Evolutionary conservation across 345 rosid species (phyloP), one percentile per base, ranked within the genome.

Genomic region (Anastatica hierochuntica): DNA sequence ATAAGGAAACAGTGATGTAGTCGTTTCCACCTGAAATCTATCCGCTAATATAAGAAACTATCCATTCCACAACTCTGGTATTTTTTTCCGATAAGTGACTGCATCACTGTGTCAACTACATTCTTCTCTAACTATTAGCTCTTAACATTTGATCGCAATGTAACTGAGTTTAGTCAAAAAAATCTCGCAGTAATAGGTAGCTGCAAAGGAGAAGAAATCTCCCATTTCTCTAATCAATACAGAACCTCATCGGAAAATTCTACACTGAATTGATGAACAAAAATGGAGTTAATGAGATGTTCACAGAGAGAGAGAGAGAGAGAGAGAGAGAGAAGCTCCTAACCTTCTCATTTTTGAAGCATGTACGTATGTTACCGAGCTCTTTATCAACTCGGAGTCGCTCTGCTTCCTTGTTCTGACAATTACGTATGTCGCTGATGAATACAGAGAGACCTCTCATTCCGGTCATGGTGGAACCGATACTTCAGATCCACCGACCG

Each of bases 401-500:
- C 57, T 94, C 99, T 45, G 82, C 85, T 53, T 94, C 99, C 71
- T 94, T 94, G 79, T 94, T 94, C 73, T 74, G 97, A 70, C 99
- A 85, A 80, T 88, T 94, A 12, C 99, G 90, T 53, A 94, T 53
- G 62, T 94, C 99, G 58, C 99, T 94, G 61, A 94, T 88, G 70
- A 94, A 94, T 2, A 94, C 85, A 5, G 99, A 94, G 34, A 94
- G 95, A 0, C 99, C 99, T 66, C 99, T 80, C 97, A 94, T 94
- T 58, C 99, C 99, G 6, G 85, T 69, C 65, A 88, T 69, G 39
- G 49, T 24, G 60, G 50, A 47, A 46, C 27, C 8, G 29, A 46
- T 12, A 7, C 5, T 24, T 40, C 61, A 46, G 61, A 60, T 60
- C 62, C 51, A 59, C 71, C 66, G 43, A 2, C 24, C 24, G 24